Conservation (phyloP, 2,329 filamentous ascomycete genomes). For the Ophiocordyceps australis region DNA sequence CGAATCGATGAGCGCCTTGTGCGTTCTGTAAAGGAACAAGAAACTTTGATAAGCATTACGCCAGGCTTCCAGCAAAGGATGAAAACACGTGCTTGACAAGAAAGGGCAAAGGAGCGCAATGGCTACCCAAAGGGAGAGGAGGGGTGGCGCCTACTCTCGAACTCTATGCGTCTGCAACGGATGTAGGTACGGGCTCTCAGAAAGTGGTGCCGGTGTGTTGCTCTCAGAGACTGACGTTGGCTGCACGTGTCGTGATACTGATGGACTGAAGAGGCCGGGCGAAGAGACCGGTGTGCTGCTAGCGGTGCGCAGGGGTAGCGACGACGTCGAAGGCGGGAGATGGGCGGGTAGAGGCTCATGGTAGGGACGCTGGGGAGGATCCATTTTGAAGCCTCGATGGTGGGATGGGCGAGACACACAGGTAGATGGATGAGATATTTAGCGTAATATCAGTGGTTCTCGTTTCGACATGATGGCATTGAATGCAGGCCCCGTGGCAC, state of each 20-base stretch:
- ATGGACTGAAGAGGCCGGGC: conserved; percentile 41
- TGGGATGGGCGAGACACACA: too few species aligned
- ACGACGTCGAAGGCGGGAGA: conserved; percentile 11
- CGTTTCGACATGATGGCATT: too few species aligned
- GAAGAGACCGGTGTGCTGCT: conserved; percentile 41
- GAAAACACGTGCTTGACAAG: neutral
- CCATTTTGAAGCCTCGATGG: too few species aligned
- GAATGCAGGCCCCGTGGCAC: too few species aligned
- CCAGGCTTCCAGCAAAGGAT: neutral
- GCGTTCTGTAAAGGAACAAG: conserved; percentile 36
- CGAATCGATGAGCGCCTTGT: conserved; percentile 80
- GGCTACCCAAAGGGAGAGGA: conserved; percentile 1
- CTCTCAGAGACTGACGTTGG: conserved; percentile 30
- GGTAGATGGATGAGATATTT: too few species aligned
- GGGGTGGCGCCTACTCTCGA: conserved; percentile 43
- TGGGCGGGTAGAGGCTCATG: too few species aligned
- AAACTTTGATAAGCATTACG: neutral
- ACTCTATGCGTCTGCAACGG: conserved; percentile 56
- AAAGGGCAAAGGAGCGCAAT: neutral
- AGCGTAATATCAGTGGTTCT: too few species aligned
- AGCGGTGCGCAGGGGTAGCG: conserved; percentile 27
- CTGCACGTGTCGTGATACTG: conserved; percentile 19
- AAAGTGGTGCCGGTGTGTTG: conserved; percentile 27
- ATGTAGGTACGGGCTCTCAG: conserved; percentile 46
- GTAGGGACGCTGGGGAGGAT: too few species aligned